A percentile compares a stretch with the other conserved stretches of the same genome.
Evolutionary conservation across 768 basidiomycete species (phyloP).

Genomic region (Xerocomellus dryophilus): DNA sequence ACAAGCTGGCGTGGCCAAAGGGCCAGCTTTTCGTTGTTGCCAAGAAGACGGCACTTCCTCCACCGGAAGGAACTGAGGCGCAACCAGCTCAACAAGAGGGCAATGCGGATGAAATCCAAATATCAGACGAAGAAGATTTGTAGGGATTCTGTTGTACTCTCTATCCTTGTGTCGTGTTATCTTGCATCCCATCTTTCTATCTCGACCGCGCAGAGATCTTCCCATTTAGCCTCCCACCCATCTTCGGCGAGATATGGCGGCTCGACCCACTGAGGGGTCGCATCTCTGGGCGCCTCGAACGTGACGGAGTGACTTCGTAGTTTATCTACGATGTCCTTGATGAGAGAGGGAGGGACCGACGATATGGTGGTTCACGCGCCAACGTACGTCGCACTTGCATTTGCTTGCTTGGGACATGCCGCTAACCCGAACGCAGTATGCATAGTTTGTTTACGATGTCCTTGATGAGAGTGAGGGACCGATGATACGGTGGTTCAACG

Average conservation of each 20-base stretch:
- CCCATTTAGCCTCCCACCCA: constrained; percentile 72
- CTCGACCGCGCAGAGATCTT: constrained; percentile 74
- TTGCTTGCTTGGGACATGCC: no score
- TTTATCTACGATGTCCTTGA: constrained; percentile 51
- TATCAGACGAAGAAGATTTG: constrained; percentile 78
- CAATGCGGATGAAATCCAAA: constrained; percentile 85
- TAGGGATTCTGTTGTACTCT: constrained; percentile 30
- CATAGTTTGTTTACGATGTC: constrained; percentile 54
- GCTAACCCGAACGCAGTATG: no score
- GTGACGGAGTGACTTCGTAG: constrained; percentile 64
- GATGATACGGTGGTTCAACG: constrained; percentile 63
- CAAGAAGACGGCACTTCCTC: constrained; percentile 46
- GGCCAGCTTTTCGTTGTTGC: constrained; percentile 80
- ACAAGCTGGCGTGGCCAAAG: constrained; percentile 53
- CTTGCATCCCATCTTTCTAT: constrained; percentile 64
- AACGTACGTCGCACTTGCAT: no score
- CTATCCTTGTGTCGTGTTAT: constrained; percentile 21
- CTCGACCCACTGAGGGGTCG: constrained; percentile 63
- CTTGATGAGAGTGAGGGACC: constrained; percentile 58
- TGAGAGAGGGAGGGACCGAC: constrained; percentile 59
- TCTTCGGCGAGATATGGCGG: constrained; percentile 65
- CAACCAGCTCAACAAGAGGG: constrained; percentile 27
- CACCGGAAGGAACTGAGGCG: constrained; percentile 39
- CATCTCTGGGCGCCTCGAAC: constrained; percentile 66
- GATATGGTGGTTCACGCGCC: constrained; percentile 64